These are phyloP conservation scores for Fusarium scirpi DNA, from an alignment of 2,329 filamentous ascomycete species.

Conservation along the genomic window DNA sequence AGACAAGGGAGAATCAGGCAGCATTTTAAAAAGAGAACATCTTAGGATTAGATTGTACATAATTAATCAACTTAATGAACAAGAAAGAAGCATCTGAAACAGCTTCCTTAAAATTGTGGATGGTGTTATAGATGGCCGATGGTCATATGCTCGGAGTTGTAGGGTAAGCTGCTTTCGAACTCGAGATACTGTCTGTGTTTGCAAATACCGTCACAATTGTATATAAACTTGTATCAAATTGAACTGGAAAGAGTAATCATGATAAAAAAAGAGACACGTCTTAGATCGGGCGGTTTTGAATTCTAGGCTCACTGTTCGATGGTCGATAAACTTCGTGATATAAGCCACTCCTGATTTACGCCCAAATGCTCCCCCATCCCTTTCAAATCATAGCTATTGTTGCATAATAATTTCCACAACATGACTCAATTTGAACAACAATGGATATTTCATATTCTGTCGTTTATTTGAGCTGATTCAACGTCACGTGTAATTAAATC, in stretches of 20 bases:
- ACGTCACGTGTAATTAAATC: neutral
- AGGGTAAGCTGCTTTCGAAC: neutral
- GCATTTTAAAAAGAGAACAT: neutral
- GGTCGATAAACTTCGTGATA: neutral
- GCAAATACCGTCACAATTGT: neutral
- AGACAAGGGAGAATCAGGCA: constrained; percentile 12
- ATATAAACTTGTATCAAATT: no score
- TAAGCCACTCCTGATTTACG: no score
- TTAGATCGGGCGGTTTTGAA: no score
- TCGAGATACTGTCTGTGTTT: neutral
- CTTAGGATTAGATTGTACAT: rapidly evolving
- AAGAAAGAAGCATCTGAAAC: neutral
- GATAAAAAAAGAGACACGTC: no score
- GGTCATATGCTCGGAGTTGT: neutral
- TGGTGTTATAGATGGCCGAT: neutral
- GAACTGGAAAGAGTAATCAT: no score
- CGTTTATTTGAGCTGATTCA: neutral
- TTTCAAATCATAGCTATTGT: neutral
- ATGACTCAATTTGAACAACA: no score
- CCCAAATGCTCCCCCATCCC: neutral
- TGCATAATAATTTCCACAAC: neutral
- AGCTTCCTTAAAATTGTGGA: neutral
- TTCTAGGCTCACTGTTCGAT: neutral
- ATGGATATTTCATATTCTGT: neutral
- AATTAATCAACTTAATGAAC: rapidly evolving